Evolutionary conservation across 805 yeast genomes (phyloP), one percentile per base, ranked within the genome.

Genomic region (Sugiyamaella qingdaonensis): DNA sequence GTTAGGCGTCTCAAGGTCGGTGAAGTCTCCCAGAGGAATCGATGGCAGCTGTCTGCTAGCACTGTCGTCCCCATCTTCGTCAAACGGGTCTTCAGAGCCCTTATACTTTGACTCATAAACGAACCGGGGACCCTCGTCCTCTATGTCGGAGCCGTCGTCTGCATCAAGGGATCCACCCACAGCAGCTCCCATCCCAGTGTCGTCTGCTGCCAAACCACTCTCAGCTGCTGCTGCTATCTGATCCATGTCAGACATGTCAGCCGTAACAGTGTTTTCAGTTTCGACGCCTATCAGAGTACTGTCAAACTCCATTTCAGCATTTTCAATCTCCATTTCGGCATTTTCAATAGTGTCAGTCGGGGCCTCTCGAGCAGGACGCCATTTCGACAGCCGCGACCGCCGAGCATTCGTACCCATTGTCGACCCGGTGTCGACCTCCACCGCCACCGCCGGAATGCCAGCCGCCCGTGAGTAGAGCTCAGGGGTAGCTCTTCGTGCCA

Each of bases 41-140:
- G n/a, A 34, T 4, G 37, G 16, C 37, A 34, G 16, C 37, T 34
- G 37, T 9, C 21, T 13, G 46, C 27, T 32, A 10, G 21, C 33
- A 11, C 24, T 14, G 24, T 35, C 52, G 8, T 21, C 13, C 14
- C 50, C 42, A 47, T 35, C 29, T 8, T 39, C 24, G 21, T 33
- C 48, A 42, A 42, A 41, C 16, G 48, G 52, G 29, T 42, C 46
- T 5, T 49, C 52, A 2, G 18, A 10, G 19, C 34, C 49, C 33
- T 34, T 34, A 41, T 35, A 49, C n/a, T 48, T 53, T n/a, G 54
- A 45, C 35, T 54, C 60, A 35, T 57, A 57, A 18, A 49, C 45
- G 36, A 57, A 57, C 18, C 33, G 43, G 9, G 60, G 60, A 8
- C 29, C 41, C n/a, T 55, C 57, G 18, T 51, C 57, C 7, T 53